Conservation (phyloP, 1,139 yeast genomes). For the Lodderomyces jiufengensis region DNA sequence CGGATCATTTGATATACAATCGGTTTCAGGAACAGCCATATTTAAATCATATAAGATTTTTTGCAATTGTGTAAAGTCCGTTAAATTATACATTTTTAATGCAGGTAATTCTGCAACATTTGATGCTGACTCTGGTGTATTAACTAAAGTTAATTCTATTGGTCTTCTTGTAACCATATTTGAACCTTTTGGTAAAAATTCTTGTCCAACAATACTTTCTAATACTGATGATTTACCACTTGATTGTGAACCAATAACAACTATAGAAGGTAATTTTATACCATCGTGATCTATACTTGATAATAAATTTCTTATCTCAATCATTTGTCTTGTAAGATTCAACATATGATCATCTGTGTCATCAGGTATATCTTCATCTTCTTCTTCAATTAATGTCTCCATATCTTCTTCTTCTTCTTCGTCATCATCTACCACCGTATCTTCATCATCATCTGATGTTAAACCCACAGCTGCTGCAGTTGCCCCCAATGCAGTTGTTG, state of each 20-base stretch:
- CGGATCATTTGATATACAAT: slow-evolving; percentile 87
- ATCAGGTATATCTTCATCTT: slow-evolving; percentile 43
- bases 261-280: slow-evolving; percentile 86
- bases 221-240: slow-evolving; percentile 95
- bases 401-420: slow-evolving; percentile 30
- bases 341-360: slow-evolving; percentile 74
- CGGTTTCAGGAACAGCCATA: slow-evolving; percentile 83
- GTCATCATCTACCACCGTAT: slow-evolving; percentile 16
- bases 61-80: slow-evolving; percentile 86
- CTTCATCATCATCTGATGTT: slow-evolving; percentile 28
- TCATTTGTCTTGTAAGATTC: slow-evolving; percentile 90
- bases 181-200: slow-evolving; percentile 88
- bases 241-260: slow-evolving; percentile 95
- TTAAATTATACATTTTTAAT: slow-evolving; percentile 71
- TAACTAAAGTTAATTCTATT: slow-evolving; percentile 85
- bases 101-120: slow-evolving; percentile 95
- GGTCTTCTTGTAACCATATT: slow-evolving; percentile 97
- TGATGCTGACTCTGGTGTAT: slow-evolving; percentile 77
- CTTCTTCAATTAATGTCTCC: slow-evolving; percentile 30
- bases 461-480: slow-evolving; percentile 48
- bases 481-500: slow-evolving; percentile 42
- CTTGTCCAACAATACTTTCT: slow-evolving; percentile 92
- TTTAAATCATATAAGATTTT: slow-evolving; percentile 80
- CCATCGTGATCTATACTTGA: slow-evolving; percentile 77
- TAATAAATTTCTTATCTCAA: slow-evolving; percentile 81